These are phyloP conservation scores for Pyrenophora seminiperda DNA, from an alignment of 2,329 filamentous ascomycete genomes.

Conservation along the genomic window DNA sequence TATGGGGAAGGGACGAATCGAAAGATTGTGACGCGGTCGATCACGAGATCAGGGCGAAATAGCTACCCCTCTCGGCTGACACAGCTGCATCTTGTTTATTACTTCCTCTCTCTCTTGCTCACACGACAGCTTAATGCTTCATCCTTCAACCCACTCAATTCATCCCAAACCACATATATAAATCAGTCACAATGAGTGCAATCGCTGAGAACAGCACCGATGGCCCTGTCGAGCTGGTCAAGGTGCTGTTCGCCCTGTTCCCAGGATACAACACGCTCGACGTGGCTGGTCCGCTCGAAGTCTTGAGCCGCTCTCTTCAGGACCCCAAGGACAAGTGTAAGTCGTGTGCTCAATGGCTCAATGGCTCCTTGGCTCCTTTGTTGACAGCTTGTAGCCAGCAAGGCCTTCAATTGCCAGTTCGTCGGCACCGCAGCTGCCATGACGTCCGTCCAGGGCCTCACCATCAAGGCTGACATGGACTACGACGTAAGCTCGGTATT, in stretches of 20 bases:
- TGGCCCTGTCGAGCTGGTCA: constrained; percentile 62
- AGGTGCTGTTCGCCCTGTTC: constrained; percentile 65
- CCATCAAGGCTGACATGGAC: constrained; percentile 74
- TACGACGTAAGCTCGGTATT: constrained; percentile 57
- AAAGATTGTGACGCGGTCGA: constrained; percentile 25
- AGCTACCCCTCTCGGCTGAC: constrained; percentile 31
- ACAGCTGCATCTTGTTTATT: constrained; percentile 17
- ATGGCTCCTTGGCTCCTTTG: constrained; percentile 11
- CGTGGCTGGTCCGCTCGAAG: constrained; percentile 63
- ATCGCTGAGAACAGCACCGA: constrained; percentile 44
- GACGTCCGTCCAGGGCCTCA: constrained; percentile 66
- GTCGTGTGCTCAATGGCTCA: constrained; percentile 1
- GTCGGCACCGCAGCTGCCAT: constrained; percentile 54
- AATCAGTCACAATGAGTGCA: constrained; percentile 48
- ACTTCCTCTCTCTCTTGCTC: constrained; percentile 17
- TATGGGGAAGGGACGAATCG: constrained; percentile 28
- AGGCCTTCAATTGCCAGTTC: constrained; percentile 61
- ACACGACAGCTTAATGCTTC: constrained; percentile 26
- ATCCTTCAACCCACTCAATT: constrained; percentile 22
- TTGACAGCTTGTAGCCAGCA: constrained; percentile 51
- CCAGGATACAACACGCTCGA: constrained; percentile 62
- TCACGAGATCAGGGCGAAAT: constrained; percentile 26
- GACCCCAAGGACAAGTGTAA: constrained; percentile 59
- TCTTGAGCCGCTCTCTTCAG: constrained; percentile 60
- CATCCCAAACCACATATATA: constrained; percentile 23